Percentiles rank a stretch among this genome's conserved stretches.
These are phyloP conservation scores for Geranium brycei DNA, from an alignment of 345 rosid genomes.

Conservation along the genomic window DNA sequence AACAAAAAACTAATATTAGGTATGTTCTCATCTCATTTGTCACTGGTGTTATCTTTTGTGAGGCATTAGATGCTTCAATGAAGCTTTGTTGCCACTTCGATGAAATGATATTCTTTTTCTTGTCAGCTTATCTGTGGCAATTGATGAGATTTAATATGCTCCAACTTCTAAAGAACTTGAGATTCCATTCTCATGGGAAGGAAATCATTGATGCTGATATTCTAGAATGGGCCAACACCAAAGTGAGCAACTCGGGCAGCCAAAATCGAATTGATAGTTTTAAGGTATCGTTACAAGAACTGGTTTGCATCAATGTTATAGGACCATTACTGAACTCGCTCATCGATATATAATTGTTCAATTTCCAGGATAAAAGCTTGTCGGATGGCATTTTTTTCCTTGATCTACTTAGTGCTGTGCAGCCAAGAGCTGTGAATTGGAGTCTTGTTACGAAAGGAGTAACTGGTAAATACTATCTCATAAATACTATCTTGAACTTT, in stretches of 20 bases:
- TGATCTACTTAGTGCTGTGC: conserved; percentile 71
- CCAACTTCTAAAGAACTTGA: conserved; percentile 84
- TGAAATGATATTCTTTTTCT: background rate
- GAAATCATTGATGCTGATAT: conserved; percentile 79
- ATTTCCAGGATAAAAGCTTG: conserved; percentile 62
- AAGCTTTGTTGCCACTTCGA: background rate
- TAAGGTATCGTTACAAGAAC: conserved; percentile 33
- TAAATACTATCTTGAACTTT: background rate
- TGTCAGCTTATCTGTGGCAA: conserved; percentile 85
- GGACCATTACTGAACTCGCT: background rate
- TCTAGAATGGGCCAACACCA: conserved; percentile 78
- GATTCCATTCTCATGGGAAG: conserved; percentile 80
- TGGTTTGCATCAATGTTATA: background rate
- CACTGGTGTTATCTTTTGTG: background rate
- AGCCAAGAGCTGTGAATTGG: conserved; percentile 78
- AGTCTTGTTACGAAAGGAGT: conserved; percentile 76
- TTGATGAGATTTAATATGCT: conserved; percentile 88
- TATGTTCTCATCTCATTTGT: conserved; percentile 16
- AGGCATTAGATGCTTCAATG: background rate
- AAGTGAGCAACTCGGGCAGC: conserved; percentile 58
- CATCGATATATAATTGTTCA: background rate
- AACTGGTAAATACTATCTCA: conserved; percentile 31
- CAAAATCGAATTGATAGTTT: conserved; percentile 66
- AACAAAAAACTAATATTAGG: conserved; percentile 86
- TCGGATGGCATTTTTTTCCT: conserved; percentile 74